Conservation (phyloP, 495 filamentous ascomycete genomes). For the Penicillium tannophilum region DNA sequence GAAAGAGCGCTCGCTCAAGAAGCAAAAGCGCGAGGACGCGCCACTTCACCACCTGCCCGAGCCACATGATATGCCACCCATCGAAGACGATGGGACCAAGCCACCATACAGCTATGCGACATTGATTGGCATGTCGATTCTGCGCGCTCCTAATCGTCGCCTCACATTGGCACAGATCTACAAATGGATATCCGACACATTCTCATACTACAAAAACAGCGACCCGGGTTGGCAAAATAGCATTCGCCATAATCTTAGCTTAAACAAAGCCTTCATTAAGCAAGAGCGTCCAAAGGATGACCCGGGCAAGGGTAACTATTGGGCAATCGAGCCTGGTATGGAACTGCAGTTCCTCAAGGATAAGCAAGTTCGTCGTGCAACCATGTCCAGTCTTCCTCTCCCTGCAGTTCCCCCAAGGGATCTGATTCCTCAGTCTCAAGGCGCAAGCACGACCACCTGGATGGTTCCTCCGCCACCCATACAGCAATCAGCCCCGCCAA, state of each 20-base stretch:
- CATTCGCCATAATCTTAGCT: conserved; percentile 95
- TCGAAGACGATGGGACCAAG: conserved; percentile 87
- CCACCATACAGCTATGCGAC: conserved; percentile 90
- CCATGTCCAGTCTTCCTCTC: conserved; percentile 48
- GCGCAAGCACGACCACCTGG: conserved; percentile 42
- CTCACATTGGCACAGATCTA: conserved; percentile 97
- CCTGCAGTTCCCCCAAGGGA: conserved; percentile 41
- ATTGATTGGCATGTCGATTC: conserved; percentile 96
- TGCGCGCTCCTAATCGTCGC: conserved; percentile 79
- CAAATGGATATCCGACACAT: conserved; percentile 97
- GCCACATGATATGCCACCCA: conserved; percentile 72
- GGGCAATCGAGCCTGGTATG: conserved; percentile 86
- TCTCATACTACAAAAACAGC: conserved; percentile 77
- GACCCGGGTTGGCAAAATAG: conserved; percentile 98
- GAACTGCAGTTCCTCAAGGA: conserved; percentile 88
- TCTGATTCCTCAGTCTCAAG: conserved; percentile 28
- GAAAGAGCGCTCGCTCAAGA: conserved; percentile 71
- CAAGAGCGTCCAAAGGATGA: conserved; percentile 96
- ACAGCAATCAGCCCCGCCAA: conserved; percentile 26
- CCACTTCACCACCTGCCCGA: conserved; percentile 58
- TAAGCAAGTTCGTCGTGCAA: conserved; percentile 65
- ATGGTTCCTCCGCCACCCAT: conserved; percentile 37
- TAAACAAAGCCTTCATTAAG: conserved; percentile 97
- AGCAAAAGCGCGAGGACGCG: conserved; percentile 53
- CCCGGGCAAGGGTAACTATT: conserved; percentile 98